Percentiles rank a stretch among this genome's conserved stretches.
These are phyloP conservation scores for Biscutella laevigata DNA, from an alignment of 441 rosid species.

Conservation along the genomic window DNA sequence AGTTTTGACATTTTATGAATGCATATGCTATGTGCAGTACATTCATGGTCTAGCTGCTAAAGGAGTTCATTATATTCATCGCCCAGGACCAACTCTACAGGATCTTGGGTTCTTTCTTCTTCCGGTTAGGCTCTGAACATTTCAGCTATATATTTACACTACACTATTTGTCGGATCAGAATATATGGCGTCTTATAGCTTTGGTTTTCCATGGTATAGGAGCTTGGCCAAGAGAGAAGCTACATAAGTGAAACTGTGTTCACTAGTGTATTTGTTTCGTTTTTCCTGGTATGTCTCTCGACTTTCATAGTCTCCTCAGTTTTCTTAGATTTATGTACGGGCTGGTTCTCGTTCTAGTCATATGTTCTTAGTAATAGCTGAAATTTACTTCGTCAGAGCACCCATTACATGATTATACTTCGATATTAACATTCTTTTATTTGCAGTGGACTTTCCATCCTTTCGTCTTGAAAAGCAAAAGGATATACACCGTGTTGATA, in stretches of 20 bases:
- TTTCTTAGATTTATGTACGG: neutral
- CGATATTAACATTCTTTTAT: neutral
- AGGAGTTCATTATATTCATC: conserved; percentile 93
- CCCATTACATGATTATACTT: neutral
- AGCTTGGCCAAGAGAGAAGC: conserved; percentile 91
- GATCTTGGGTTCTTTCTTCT: conserved; percentile 83
- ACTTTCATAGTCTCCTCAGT: neutral
- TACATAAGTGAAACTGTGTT: conserved; percentile 88
- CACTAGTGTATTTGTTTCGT: conserved; percentile 56
- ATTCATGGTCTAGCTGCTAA: conserved; percentile 94
- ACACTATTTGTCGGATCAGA: neutral
- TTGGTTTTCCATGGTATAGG: conserved; percentile 36
- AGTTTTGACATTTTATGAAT: conserved; percentile 4
- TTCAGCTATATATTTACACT: conserved; percentile 1
- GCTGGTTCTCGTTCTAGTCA: neutral
- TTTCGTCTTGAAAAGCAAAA: conserved; percentile 85
- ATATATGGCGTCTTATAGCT: neutral
- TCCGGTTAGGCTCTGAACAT: conserved; percentile 55
- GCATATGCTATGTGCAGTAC: conserved; percentile 45
- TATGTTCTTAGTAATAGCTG: neutral
- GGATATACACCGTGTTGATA: conserved; percentile 85
- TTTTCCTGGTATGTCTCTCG: conserved; percentile 55
- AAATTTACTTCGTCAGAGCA: neutral
- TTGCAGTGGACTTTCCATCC: conserved; percentile 99
- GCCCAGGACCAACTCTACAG: conserved; percentile 77